phyloP scores from a whole-genome alignment of 768 basidiomycete genomes.

The Rhodotorula kratochvilovae region DNA sequence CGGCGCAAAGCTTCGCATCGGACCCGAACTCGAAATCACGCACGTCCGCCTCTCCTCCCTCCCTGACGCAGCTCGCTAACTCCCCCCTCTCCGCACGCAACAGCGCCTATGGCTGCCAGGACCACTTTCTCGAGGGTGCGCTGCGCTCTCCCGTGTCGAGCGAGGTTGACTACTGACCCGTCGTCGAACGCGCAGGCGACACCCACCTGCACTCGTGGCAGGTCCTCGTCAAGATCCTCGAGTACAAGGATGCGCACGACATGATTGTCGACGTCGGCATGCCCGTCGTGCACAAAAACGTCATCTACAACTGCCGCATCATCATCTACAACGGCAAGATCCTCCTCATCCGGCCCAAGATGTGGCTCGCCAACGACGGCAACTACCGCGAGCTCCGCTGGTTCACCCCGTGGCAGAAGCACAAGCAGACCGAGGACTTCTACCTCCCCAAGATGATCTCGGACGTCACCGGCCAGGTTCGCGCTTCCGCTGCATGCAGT shows the following conservation, averaged over 20 bases:
- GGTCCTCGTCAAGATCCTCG: conserved; percentile 82
- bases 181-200: conserved; percentile 62
- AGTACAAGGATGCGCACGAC: conserved; percentile 68
- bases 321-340: conserved; percentile 82
- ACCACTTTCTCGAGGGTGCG: conserved; percentile 92
- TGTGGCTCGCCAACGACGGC: conserved; percentile 99
- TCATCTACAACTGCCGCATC: conserved; percentile 92
- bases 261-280: conserved; percentile 97
- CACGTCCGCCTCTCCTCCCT: conserved; percentile 47
- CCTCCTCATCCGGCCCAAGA: conserved; percentile 91
- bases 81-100: neutral
- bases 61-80: neutral
- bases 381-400: conserved; percentile 84
- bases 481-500: neutral
- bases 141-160: fast-evolving
- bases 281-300: conserved; percentile 97
- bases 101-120: conserved; percentile 94
- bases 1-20: conserved; percentile 86
- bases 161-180: neutral
- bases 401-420: conserved; percentile 93
- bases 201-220: conserved; percentile 97
- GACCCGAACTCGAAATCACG: conserved; percentile 96
- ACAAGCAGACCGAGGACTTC: conserved; percentile 83
- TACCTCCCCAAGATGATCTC: conserved; percentile 85
- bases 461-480: conserved; percentile 72